Evolutionary conservation across 768 basidiomycete genomes (phyloP), one percentile per base, ranked within the genome.

Genomic region (Crucibulum laeve): DNA sequence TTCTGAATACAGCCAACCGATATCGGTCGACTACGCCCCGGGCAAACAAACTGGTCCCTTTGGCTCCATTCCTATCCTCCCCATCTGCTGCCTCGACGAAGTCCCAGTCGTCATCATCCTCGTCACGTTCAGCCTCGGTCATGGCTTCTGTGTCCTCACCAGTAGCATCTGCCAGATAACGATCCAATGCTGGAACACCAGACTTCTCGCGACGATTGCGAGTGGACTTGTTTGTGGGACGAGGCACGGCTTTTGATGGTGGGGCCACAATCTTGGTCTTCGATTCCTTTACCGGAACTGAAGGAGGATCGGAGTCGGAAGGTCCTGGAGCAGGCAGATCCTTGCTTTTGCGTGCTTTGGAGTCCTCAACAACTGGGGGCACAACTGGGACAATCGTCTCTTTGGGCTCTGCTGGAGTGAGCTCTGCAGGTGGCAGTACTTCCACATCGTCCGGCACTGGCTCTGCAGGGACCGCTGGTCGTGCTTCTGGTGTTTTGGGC

Each of bases 21-120:
- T 94, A 95, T 42, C 86, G 76, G 59, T 95, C 91, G 40, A 92
- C 89, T 38, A 93, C 87, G 4, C 91, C 91, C n/a, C 91, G 81
- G 33, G 91, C 85, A 57, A 92, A 93, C 28, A 93, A 73, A 56
- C 84, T 92, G 15, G 80, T 78, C 5, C 82, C 89, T 56, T 83
- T 82, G 19, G 83, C 68, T 14, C 90, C 89, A 48, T 92, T 91
- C 47, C 82, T 74, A 45, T 91, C 90, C 57, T 90, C 89, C n/a
- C 80, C 82, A 50, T 85, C 84, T 4, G 68, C 87, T 28, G 77
- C 78, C 54, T 91, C 88, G 47, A 95, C 76, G 49, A 93, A 79
- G 74, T 93, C 91, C 91, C 92, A 95, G 44, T 92, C 91, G 32
- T 91, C 87, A 40, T 91, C 90, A 42, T 82, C 80, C 17, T 77